Evolutionary conservation across 257 asterid species (phyloP).

Genomic region (Solanum gandarillasii): DNA sequence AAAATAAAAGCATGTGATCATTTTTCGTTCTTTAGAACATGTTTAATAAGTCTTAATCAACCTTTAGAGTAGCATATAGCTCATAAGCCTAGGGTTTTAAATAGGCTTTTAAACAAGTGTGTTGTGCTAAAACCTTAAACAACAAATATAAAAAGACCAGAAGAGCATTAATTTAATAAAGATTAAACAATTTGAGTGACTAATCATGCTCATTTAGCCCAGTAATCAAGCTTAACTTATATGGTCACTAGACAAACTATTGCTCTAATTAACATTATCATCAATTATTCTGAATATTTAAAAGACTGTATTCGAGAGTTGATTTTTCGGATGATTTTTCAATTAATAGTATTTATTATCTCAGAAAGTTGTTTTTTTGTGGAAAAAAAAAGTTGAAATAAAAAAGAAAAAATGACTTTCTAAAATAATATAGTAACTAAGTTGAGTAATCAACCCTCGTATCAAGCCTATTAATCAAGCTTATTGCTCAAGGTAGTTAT

Average conservation of each 20-base stretch:
- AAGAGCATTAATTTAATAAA: background rate
- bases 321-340: background rate
- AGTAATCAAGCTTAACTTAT: background rate
- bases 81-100: background rate
- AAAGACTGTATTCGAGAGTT: background rate
- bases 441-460: background rate
- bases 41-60: background rate
- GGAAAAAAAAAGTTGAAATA: background rate
- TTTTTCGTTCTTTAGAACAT: background rate
- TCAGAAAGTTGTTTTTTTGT: background rate
- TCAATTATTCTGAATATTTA: background rate
- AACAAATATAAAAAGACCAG: background rate
- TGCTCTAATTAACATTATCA: background rate
- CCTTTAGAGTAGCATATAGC: background rate
- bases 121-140: background rate
- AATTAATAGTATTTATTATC: background rate
- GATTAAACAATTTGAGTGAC: background rate
- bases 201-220: background rate
- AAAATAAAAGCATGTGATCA: background rate
- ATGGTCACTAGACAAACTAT: background rate
- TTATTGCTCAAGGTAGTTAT: background rate
- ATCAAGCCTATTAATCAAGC: background rate
- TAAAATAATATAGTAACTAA: background rate
- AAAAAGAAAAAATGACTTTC: background rate
- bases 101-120: background rate